Evolutionary conservation across 352 stramenopile species (phyloP).

Genomic region (Globisporangium recalcitrans): DNA sequence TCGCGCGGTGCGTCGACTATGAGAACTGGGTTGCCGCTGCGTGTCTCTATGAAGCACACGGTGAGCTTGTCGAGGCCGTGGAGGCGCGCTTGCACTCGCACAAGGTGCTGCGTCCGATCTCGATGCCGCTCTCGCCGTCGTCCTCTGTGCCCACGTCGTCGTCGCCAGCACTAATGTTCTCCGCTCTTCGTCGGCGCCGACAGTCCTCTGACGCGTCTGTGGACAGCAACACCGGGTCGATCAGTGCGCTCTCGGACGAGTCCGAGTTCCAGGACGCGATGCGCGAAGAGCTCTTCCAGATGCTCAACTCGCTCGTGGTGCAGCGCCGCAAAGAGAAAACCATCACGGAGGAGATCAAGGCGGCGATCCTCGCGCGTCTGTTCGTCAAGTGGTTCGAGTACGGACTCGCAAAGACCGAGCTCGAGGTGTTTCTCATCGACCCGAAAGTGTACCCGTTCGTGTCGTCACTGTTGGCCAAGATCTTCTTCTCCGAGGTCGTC

Average conservation of each 20-base stretch:
- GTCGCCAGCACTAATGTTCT: conserved; percentile 2
- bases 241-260: conserved; percentile 27
- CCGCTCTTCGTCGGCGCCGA: conserved; percentile 10
- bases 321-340: conserved; percentile 24
- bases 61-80: conserved; percentile 77
- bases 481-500: conserved; percentile 76
- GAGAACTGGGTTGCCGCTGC: conserved; percentile 77
- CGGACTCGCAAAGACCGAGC: conserved; percentile 38
- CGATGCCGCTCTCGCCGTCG: conserved; percentile 6
- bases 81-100: conserved; percentile 76
- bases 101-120: conserved; percentile 23
- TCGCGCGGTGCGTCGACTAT: conserved; percentile 76
- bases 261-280: conserved; percentile 50
- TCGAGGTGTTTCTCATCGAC: conserved; percentile 67
- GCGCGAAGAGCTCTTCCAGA: conserved; percentile 52
- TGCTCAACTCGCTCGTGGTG: conserved; percentile 63
- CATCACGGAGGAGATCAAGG: conserved; percentile 40
- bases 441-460: conserved; percentile 54
- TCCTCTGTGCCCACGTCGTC: conserved; percentile 1
- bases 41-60: conserved; percentile 73
- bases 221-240: conserved; percentile 18
- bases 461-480: conserved; percentile 51
- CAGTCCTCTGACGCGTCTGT: conserved; percentile 29
- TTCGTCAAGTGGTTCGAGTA: conserved; percentile 86
- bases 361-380: conserved; percentile 68